Conservation (phyloP, 495 filamentous ascomycete genomes). For the Neurospora sp. region DNA sequence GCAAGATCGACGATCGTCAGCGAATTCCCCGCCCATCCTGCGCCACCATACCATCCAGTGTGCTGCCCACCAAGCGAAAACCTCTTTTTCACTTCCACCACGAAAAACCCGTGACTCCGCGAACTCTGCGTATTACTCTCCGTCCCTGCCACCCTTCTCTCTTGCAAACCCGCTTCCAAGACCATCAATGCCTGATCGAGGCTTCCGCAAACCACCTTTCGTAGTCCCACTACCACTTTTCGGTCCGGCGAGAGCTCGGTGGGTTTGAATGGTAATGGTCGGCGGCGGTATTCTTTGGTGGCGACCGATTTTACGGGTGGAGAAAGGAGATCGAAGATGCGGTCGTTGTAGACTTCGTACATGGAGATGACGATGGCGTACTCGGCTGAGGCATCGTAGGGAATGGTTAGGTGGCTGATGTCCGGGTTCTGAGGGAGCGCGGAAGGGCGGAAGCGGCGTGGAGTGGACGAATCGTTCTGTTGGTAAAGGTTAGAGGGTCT, state of each 20-base stretch:
- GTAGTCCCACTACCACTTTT: constrained; percentile 84
- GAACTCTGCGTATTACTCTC: constrained; percentile 82
- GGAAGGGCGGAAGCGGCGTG: constrained; percentile 49
- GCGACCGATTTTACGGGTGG: constrained; percentile 35
- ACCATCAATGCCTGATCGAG: constrained; percentile 84
- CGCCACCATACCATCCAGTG: constrained; percentile 26
- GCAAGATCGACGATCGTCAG: constrained; percentile 90
- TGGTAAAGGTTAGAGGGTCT: constrained; percentile 1
- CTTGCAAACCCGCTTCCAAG: constrained; percentile 79
- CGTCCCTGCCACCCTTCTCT: constrained; percentile 81
- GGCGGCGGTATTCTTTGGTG: constrained; percentile 59
- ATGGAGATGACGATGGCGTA: constrained; percentile 89
- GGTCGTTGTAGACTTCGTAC: constrained; percentile 99
- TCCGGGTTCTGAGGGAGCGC: constrained; percentile 62
- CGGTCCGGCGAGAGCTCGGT: constrained; percentile 76
- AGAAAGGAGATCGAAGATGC: constrained; percentile 87
- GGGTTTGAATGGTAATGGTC: constrained; percentile 75
- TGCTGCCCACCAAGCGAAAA: constrained; percentile 34
- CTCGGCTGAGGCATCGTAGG: constrained; percentile 61
- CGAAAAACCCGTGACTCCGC: constrained; percentile 93
- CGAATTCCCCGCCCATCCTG: constrained; percentile 65
- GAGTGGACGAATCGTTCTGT: constrained; percentile 32
- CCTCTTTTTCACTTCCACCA: constrained; percentile 85
- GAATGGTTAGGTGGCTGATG: constrained; percentile 56
- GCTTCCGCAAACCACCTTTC: constrained; percentile 79